These are phyloP conservation scores for Podila clonocystis DNA, from an alignment of 192 early-diverging fungal genomes.

Conservation along the genomic window DNA sequence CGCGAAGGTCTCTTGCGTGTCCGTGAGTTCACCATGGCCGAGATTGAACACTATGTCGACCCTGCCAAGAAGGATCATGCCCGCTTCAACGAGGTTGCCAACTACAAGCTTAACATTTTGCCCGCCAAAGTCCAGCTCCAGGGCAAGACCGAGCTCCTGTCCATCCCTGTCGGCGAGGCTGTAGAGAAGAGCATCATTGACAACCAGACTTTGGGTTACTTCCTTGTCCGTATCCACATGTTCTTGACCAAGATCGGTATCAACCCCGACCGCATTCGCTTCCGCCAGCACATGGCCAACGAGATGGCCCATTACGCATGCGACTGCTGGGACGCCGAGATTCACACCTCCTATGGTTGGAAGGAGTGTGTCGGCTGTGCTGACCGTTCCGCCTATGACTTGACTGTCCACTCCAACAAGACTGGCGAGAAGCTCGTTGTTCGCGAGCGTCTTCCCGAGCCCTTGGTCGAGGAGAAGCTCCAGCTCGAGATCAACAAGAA, in stretches of 20 bases:
- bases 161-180: conserved; percentile 91
- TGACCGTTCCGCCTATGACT: conserved; percentile 97
- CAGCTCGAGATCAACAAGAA: conserved; percentile 93
- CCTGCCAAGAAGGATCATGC: conserved; percentile 92
- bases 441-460: conserved; percentile 88
- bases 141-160: conserved; percentile 74
- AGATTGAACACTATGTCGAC: conserved; percentile 99
- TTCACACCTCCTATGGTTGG: conserved; percentile 93
- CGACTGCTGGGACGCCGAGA: conserved; percentile 99
- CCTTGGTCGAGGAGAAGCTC: conserved; percentile 77
- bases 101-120: conserved; percentile 82
- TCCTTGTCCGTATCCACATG: conserved; percentile 92
- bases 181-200: conserved; percentile 88
- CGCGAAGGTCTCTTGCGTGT: conserved; percentile 95
- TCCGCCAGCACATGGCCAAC: conserved; percentile 99
- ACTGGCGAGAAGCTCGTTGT: conserved; percentile 96
- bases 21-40: conserved; percentile 98
- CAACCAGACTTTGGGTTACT: conserved; percentile 99
- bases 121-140: conserved; percentile 79
- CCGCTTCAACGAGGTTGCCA: conserved; percentile 87
- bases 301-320: conserved; percentile 99
- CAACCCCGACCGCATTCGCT: conserved; percentile 83
- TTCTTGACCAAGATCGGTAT: conserved; percentile 94
- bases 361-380: conserved; percentile 99
- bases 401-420: conserved; percentile 87